Percentiles rank a stretch among this genome's conserved stretches.
These are phyloP conservation scores for Rhynchosporium agropyri DNA, from an alignment of 2,329 filamentous ascomycete species.

Conservation along the genomic window DNA sequence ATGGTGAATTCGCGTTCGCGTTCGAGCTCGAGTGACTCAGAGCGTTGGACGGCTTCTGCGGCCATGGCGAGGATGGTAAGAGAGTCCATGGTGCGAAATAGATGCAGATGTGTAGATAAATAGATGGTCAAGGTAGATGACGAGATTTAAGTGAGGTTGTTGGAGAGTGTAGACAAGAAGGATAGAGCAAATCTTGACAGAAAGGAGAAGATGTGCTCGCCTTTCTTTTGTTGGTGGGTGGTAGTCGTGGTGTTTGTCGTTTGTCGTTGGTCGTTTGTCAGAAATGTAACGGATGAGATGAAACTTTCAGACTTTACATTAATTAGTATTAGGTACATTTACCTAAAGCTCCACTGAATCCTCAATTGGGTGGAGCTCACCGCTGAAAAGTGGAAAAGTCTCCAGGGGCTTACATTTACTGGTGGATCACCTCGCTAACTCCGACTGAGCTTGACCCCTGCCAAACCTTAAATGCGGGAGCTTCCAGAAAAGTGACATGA, in stretches of 20 bases:
- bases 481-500: not conserved
- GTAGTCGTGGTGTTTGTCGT: not conserved
- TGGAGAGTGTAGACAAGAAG: not conserved
- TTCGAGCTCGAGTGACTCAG: conserved; percentile 29
- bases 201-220: not conserved
- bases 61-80: conserved; percentile 38
- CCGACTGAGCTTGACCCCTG: not conserved
- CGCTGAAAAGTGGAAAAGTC: too few relatives aligned
- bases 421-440: not conserved
- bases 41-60: conserved; percentile 37
- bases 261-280: conserved; percentile 2
- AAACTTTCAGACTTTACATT: conserved; percentile 4
- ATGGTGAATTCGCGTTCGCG: conserved; percentile 31
- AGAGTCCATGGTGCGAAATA: conserved; percentile 29
- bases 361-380: too few relatives aligned
- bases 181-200: not conserved
- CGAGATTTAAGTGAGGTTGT: not conserved
- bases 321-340: too few relatives aligned
- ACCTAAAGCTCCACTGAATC: too few relatives aligned
- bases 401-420: too few relatives aligned
- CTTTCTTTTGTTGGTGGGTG: not conserved
- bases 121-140: not conserved
- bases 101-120: not conserved
- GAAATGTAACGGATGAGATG: conserved; percentile 13
- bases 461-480: not conserved